Evolutionary conservation across 2,329 filamentous ascomycete genomes (phyloP).

Genomic region (Calonectria naviculata): DNA sequence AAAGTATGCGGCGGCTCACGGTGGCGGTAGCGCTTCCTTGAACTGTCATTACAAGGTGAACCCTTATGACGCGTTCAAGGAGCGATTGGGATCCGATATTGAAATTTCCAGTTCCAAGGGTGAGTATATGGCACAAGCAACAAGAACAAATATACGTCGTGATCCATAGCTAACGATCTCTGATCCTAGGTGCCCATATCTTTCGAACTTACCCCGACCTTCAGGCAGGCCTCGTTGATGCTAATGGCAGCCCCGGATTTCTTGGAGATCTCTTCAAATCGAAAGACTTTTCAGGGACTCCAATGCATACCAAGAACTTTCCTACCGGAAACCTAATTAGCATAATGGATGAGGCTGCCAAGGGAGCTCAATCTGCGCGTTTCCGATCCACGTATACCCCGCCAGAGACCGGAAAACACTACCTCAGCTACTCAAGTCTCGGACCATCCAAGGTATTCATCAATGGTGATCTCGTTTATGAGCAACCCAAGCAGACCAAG

Average conservation of each 20-base stretch:
- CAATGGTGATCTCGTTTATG: background rate
- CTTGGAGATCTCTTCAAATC: background rate
- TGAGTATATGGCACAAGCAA: background rate
- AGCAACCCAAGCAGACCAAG: background rate
- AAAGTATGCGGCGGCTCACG: constrained; percentile 40
- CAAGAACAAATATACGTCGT: background rate
- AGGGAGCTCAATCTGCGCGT: background rate
- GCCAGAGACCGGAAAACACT: background rate
- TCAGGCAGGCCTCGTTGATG: background rate
- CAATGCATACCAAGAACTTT: background rate
- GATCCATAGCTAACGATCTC: background rate
- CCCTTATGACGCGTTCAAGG: constrained; percentile 38
- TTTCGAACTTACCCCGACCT: background rate
- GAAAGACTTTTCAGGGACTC: background rate
- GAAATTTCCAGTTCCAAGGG: constrained; percentile 32
- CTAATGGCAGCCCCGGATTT: background rate
- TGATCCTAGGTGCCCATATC: background rate
- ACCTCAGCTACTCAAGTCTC: constrained; percentile 11
- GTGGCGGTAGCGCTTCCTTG: constrained; percentile 43
- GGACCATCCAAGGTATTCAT: constrained; percentile 10
- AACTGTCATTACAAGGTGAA: constrained; percentile 42
- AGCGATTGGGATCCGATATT: constrained; percentile 22
- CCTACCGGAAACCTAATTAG: background rate
- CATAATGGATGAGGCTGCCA: background rate
- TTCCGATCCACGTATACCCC: background rate